Evolutionary conservation across 306 rosid species (phyloP).

Genomic region (Corylus americana): DNA sequence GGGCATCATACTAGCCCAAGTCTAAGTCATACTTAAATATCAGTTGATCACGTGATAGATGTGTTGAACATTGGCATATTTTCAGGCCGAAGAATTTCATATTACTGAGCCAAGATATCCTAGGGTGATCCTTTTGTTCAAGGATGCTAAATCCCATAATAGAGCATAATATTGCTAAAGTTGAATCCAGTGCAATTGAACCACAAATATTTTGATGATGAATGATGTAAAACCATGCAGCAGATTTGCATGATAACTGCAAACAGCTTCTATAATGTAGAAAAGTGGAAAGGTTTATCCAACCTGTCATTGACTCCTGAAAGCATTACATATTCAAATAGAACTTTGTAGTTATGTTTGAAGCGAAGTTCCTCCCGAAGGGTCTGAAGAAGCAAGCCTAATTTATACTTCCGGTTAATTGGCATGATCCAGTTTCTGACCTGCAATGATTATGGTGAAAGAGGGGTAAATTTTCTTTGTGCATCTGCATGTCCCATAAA

Average conservation of each 20-base stretch:
- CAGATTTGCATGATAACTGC: background rate
- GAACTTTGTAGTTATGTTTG: conserved; percentile 73
- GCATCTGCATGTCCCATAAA: conserved; percentile 14
- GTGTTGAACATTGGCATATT: background rate
- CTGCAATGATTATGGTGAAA: conserved; percentile 42
- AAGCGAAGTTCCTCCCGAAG: conserved; percentile 67
- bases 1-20: background rate
- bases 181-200: background rate
- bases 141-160: background rate
- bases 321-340: conserved; percentile 89
- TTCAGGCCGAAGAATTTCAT: background rate
- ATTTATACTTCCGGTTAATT: conserved; percentile 80
- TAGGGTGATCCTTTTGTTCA: background rate
- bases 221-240: conserved; percentile 3
- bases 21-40: background rate
- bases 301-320: conserved; percentile 91
- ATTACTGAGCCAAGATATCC: background rate
- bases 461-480: conserved; percentile 20
- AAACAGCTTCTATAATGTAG: conserved; percentile 13
- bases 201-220: background rate
- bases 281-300: conserved; percentile 15
- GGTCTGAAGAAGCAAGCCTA: conserved; percentile 73
- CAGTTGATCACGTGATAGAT: background rate
- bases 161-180: background rate
- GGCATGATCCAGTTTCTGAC: conserved; percentile 99